Evolutionary conservation across 345 rosid genomes (phyloP), one percentile per base, ranked within the genome.

Genomic region (Camelina sativa): DNA sequence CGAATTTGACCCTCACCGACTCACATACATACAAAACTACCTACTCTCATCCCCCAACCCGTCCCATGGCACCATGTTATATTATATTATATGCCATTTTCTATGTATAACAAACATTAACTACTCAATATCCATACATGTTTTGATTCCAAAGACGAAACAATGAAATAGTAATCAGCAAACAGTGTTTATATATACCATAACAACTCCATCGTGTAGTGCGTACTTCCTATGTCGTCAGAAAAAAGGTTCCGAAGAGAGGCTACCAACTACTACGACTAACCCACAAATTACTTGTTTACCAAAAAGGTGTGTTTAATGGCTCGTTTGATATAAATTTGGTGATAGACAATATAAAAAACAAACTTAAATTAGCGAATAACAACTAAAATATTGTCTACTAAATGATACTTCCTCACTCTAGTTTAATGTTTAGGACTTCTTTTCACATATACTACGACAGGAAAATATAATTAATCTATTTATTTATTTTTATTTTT

Each of bases 1-100:
- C 76, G 22, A 71, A 65, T 63, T 5, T 72, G 43, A 59, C 80
- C 80, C 37, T 71, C 73, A 77, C 77, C 77, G 43, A 77, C 80
- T 72, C 72, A 51, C 47, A 65, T 40, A 65, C 23, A 50, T 59
- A 71, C 80, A 77, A 57, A 50, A 17, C 50, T 51, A 77, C 76
- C 80, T 11, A 77, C 76, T 77, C 76, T 71, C 66, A 10, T 58
- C 61, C 61, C 43, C 54, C 62, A 11, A 2, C 37, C 7, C 6
- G 4, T 0, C 28, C n/a, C 19, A 63, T 63, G 40, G 32, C 43
- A 22, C 59, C 65, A 65, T 62, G 41, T 65, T 44, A 12, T 6
- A 61, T 6, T 59, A 65, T 62, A 32, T 65, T 44, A 12, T 6
- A 61, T 6, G 47, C 7, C 37, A 19, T 68, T 57, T 12, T 7